Percentiles rank a stretch among this genome's conserved stretches.
These are phyloP conservation scores for Fonsecaea pedrosoi DNA, from an alignment of 2,329 filamentous ascomycete genomes.

Conservation along the genomic window DNA sequence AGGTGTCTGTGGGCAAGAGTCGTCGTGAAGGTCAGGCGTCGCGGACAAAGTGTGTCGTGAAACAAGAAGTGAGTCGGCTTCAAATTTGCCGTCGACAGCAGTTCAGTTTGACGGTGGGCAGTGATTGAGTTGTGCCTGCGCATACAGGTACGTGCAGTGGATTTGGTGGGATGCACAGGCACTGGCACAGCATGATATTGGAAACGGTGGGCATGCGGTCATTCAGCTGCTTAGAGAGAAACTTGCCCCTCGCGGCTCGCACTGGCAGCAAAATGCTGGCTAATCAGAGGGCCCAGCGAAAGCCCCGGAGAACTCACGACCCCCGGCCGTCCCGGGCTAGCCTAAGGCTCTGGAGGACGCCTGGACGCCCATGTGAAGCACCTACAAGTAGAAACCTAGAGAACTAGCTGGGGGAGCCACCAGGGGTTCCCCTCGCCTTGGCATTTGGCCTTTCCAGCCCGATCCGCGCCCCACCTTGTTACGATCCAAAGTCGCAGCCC, in stretches of 20 bases:
- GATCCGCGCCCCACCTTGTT: conserved; percentile 3
- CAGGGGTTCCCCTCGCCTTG: conserved; percentile 8
- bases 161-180: conserved; percentile 14
- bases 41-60: not conserved
- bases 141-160: not conserved
- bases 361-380: not conserved
- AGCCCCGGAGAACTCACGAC: not conserved
- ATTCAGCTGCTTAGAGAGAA: not conserved
- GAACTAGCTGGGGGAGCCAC: not conserved
- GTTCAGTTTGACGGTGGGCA: not conserved
- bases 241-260: not conserved
- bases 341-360: not conserved
- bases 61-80: not conserved
- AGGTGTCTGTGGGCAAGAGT: not conserved
- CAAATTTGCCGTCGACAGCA: not conserved
- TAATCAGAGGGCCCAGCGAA: not conserved
- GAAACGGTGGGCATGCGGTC: conserved; percentile 1
- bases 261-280: not conserved
- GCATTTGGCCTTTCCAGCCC: not conserved
- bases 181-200: conserved; percentile 4
- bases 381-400: not conserved
- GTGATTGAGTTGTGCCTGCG: conserved; percentile 1
- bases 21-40: not conserved
- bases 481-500: not conserved
- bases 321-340: not conserved